Base-by-base conservation (phyloP, 108 stramenopile genomes). In the Epipyxis sp. region DNA sequence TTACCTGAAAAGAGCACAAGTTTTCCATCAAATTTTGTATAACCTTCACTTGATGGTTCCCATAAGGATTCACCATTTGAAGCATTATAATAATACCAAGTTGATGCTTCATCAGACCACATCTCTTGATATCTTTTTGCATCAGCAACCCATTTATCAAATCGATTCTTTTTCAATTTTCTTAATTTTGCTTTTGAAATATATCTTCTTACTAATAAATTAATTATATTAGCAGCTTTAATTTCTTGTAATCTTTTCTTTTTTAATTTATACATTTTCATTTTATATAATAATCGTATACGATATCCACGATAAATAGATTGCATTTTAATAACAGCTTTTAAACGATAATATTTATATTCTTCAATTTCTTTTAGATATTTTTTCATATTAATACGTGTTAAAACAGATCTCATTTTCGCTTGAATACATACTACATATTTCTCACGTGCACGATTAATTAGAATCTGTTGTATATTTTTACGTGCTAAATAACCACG, bases 231-330 rank as follows among this genome's bases (percentile, higher is more conserved):
- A 27, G 71, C 71, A 29, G 71, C 44, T 6, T 30, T 16, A 29
- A 10, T 16, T 37, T 32, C 6, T 13, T 25, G 34, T 6, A 32
- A 6, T 10, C 61, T 16, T 32, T 65, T 16, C 25, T 65, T 16
- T 42, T 34, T 46, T 42, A 6, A 57, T 29, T 34, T 16, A 37
- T 43, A 27, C 71, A 74, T 67, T 42, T 30, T 46, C 34, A 74
- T 27, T 29, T 30, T 16, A 37, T 42, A 27, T 42, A 74, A 42
- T 39, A 74, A 6, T 10, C 71, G 44, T 43, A 3, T 57, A 32
- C 71, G 71, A 37, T 54, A 74, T 42, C 71, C 71, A 57, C 71
- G 71, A 74, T 74, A 74, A 29, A 32, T 42, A 10, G 71, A 39
- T 57, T 74, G 71, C 40, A 74, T 74, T 34, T 13, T 57, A 13